Conservation (phyloP, 2,329 filamentous ascomycete species). For the Microdochium paspali region DNA sequence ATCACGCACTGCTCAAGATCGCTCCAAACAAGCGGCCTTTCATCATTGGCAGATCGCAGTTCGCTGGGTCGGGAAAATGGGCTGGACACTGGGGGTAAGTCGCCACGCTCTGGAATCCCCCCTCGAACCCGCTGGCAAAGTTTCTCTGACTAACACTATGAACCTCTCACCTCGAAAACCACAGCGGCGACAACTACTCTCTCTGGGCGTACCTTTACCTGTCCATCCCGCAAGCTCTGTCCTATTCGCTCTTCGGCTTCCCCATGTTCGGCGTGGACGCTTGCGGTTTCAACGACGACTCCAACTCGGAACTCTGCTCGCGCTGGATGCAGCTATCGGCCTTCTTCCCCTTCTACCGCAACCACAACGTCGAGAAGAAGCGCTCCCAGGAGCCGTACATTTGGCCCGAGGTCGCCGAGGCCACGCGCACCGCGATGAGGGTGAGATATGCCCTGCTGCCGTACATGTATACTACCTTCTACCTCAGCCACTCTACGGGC, state of each 20-base stretch:
- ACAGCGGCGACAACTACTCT: conserved; percentile 59
- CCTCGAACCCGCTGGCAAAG: too few relatives aligned
- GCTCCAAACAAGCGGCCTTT: conserved; percentile 66
- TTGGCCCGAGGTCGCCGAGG: conserved; percentile 57
- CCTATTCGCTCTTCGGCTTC: conserved; percentile 64
- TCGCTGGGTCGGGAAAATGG: conserved; percentile 65
- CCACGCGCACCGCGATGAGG: conserved; percentile 55
- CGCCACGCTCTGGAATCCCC: not conserved
- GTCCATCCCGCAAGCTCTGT: conserved; percentile 68
- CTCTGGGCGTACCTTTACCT: conserved; percentile 67
- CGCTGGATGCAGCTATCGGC: conserved; percentile 66
- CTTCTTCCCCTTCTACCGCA: conserved; percentile 72
- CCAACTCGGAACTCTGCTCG: conserved; percentile 60
- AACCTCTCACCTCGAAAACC: not conserved
- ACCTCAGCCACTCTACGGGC: conserved; percentile 54
- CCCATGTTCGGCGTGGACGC: conserved; percentile 69
- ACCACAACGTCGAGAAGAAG: conserved; percentile 58
- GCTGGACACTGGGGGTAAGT: conserved; percentile 65
- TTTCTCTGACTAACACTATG: too few relatives aligned
- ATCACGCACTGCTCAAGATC: conserved; percentile 55
- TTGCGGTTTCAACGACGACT: conserved; percentile 61
- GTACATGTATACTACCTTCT: conserved; percentile 69
- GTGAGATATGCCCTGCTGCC: conserved; percentile 64
- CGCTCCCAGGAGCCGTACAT: conserved; percentile 61
- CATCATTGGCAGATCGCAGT: conserved; percentile 76